phyloP scores from a whole-genome alignment of 257 asterid species.

The Forsythia viridissima region DNA sequence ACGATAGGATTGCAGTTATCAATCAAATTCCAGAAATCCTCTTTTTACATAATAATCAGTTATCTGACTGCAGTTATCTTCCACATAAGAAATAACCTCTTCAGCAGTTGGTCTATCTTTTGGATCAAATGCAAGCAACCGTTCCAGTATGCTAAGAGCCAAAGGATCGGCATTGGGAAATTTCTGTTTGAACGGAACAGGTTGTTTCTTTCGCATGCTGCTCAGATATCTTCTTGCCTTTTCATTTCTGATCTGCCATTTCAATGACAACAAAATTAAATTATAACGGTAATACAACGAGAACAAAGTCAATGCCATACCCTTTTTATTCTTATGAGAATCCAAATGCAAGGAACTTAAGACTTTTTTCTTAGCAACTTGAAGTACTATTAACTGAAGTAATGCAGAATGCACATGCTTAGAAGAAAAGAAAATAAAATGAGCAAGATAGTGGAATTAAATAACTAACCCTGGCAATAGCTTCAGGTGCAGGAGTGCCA shows the following conservation, averaged over 20 bases:
- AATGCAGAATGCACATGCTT: slow-evolving; percentile 1
- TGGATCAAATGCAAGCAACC: slow-evolving; percentile 89
- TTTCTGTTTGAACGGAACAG: slow-evolving; percentile 73
- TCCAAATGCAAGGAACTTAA: neutral
- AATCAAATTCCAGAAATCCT: slow-evolving; percentile 3
- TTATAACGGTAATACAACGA: slow-evolving; percentile 6
- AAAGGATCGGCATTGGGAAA: slow-evolving; percentile 76
- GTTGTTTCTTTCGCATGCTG: slow-evolving; percentile 82
- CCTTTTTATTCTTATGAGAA: neutral
- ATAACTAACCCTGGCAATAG: slow-evolving; percentile 74
- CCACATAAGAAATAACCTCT: slow-evolving; percentile 50
- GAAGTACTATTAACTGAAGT: neutral
- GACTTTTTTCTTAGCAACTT: neutral
- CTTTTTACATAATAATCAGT: neutral
- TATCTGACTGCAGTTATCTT: neutral
- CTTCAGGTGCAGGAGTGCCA: slow-evolving; percentile 89
- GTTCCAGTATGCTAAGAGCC: slow-evolving; percentile 75
- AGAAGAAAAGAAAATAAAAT: neutral
- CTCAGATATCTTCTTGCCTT: slow-evolving; percentile 94
- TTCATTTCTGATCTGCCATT: slow-evolving; percentile 93
- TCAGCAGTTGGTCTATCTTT: slow-evolving; percentile 94
- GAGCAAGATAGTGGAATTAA: neutral
- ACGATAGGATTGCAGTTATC: neutral
- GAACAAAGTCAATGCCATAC: neutral
- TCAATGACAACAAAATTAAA: slow-evolving; percentile 27